Conservation (phyloP, 1,284 basidiomycete genomes). For the Calocybe gambosa region DNA sequence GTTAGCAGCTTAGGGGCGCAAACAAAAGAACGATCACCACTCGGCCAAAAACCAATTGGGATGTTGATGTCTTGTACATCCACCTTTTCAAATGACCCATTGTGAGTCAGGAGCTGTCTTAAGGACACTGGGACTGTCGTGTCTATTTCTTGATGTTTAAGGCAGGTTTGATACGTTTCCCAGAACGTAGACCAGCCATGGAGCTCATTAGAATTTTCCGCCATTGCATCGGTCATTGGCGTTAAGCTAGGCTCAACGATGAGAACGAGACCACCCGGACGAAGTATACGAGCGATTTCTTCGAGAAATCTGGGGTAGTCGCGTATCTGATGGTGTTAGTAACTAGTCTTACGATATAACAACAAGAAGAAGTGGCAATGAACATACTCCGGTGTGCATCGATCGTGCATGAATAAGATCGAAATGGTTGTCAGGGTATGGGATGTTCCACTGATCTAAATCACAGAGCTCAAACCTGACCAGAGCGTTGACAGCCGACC, state of each 20-base stretch:
- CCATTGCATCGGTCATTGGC: conserved; percentile 38
- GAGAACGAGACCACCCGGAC: conserved; percentile 63
- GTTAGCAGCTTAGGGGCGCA: conserved; percentile 18
- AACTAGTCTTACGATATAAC: conserved; percentile 1
- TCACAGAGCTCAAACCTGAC: conserved; percentile 63
- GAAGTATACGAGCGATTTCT: conserved; percentile 57
- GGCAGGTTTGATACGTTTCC: conserved; percentile 50
- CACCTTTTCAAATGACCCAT: conserved; percentile 45
- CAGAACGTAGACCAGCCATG: conserved; percentile 57
- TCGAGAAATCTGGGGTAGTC: conserved; percentile 53
- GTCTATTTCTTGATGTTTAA: conserved; percentile 47
- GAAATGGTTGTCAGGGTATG: conserved; percentile 55
- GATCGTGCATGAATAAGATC: conserved; percentile 63
- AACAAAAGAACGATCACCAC: conserved; percentile 29
- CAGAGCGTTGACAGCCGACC: conserved; percentile 1
- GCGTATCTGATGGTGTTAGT: conserved; percentile 38
- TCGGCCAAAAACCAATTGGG: conserved; percentile 57
- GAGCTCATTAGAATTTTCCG: conserved; percentile 30
- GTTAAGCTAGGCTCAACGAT: conserved; percentile 53
- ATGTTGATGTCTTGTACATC: conserved; percentile 44
- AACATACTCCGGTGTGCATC: conserved; percentile 53
- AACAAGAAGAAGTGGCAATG: conserved; percentile 4
- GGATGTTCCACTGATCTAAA: conserved; percentile 48
- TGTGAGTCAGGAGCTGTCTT: conserved; percentile 36
- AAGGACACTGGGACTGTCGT: conserved; percentile 49